Base-by-base conservation (phyloP, 352 stramenopile genomes). In the Phytophthora cryptogea region DNA sequence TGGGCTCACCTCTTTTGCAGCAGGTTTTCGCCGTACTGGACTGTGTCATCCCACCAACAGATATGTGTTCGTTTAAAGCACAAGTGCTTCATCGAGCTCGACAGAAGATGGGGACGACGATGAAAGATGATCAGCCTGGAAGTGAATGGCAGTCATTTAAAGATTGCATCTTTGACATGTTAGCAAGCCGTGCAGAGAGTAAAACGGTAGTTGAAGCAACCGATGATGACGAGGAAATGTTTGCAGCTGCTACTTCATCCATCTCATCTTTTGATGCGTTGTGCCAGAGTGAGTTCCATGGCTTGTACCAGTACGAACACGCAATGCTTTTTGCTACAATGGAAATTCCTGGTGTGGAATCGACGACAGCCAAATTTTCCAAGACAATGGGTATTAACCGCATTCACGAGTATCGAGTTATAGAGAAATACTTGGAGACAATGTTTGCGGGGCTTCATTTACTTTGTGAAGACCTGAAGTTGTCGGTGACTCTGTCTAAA, bases 401-500 rank as follows among this genome's bases (percentile, higher is more conserved):
- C 13, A 26, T 51, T 4, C 26, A 23, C 4, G 2, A 9, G 23
- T 48, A 28, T 32, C 56, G 4, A 17, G 28, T 8, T 35, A 59
- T 76, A 31, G 27, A 54, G 26, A 46, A 59, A 30, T 60, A 68
- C 7, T 10, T 70, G 16, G 26, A 42, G 27, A 30, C 17, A 2
- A 65, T 88, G n/a, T 82, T 89, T 70, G 56, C 58, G 0, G 78
- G 66, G 0, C 58, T 94, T 27, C 85, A 94, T 35, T 67, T 92
- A 27, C 51, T 91, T 4, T 72, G 88, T 36, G 83, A 94, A 80
- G 83, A 94, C 30, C 46, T 82, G 0, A 86, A 80, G 45, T 56
- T 92, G 13, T 90, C 83, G 8, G 59, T 68, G 30, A 59, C 41
- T 7, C 74, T 70, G 3, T 67, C 51, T 17, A 33, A 57, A 14